A percentile compares a stretch with the other conserved stretches of the same genome.
Evolutionary conservation across 306 rosid species (phyloP).

Genomic region (Trifolium subterraneum): DNA sequence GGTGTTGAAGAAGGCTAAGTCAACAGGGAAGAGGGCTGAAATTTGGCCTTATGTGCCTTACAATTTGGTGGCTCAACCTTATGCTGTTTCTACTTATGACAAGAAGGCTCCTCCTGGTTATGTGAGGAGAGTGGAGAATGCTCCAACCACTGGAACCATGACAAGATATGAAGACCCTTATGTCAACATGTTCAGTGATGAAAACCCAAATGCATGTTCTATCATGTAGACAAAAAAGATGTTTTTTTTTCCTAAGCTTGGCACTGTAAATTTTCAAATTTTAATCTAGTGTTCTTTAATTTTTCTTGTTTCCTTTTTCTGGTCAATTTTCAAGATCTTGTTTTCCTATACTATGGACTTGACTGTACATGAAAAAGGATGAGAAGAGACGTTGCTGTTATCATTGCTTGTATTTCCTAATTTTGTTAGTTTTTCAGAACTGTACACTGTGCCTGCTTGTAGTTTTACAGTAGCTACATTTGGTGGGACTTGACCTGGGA

Average conservation of each 20-base stretch:
- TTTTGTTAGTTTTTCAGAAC: slow-evolving; percentile 32
- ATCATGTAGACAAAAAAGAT: slow-evolving; percentile 66
- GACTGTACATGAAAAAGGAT: slow-evolving; percentile 41
- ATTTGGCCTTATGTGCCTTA: slow-evolving; percentile 97
- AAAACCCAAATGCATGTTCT: slow-evolving; percentile 97
- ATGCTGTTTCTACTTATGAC: slow-evolving; percentile 79
- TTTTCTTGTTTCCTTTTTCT: background rate
- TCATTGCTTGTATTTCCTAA: slow-evolving; percentile 29
- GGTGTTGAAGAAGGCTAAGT: slow-evolving; percentile 90
- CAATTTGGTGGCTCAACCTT: slow-evolving; percentile 88
- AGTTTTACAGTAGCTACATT: slow-evolving; percentile 28
- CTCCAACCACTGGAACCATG: slow-evolving; percentile 54
- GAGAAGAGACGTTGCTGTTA: slow-evolving; percentile 44
- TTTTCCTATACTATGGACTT: slow-evolving; percentile 35
- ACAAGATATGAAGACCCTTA: slow-evolving; percentile 86
- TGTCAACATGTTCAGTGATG: slow-evolving; percentile 90
- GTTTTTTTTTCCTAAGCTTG: background rate
- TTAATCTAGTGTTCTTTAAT: slow-evolving; percentile 44
- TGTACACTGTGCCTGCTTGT: slow-evolving; percentile 23
- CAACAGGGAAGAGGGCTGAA: slow-evolving; percentile 91
- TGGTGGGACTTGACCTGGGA: slow-evolving; percentile 43
- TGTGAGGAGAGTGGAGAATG: slow-evolving; percentile 76
- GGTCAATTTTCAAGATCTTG: slow-evolving; percentile 38
- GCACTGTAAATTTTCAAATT: slow-evolving; percentile 54
- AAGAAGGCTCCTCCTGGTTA: slow-evolving; percentile 97